Evolutionary conservation across 2,329 filamentous ascomycete species (phyloP), one percentile per base, ranked within the genome.

Genomic region (Cladophialophora psammophila): DNA sequence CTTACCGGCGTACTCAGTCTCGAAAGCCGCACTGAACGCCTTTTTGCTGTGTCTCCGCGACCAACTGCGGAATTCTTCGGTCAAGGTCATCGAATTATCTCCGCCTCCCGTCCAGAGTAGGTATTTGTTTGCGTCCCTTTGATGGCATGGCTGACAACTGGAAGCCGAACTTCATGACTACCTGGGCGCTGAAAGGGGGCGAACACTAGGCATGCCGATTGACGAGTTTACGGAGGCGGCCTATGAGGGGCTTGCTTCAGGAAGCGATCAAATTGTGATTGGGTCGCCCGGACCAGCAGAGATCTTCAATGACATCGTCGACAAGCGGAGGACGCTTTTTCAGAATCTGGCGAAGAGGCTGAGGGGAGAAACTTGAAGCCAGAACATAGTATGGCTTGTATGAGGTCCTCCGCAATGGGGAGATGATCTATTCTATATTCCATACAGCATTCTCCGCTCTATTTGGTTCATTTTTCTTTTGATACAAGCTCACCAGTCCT

Each of bases 1-100:
- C 0, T 79, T 83, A 71, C 79, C 81, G 0, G 84, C 82, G 40
- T 87, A 87, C 77, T 85, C 81, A 60, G 83, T 83, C 1, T 82
- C 82, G 10, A 87, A 87, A 72, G 81, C 84, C 0, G 85, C 85
- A 2, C 74, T 87, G 42, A 83, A 85, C 70, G 76, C 77, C 4
- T 84, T 84, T 59, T 72, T 79, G 31, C 78, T 84, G 65, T 81
- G 78, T 50, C 71, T 84, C 18, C 77, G 83, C 5, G 76, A 81
- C 60, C 78, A 84, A 72, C 75, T 86, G 18, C 69, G 71, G 8
- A 71, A 70, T 9, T 71, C 70, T 1, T 72, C 68, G 2, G 76
- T 81, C 8, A 76, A 77, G 48, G 79, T 87, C 8, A 74, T 86
- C 34, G 84, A 87, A 74, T 73, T 87, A 45, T 76, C 83, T 13